Evolutionary conservation across 345 rosid species (phyloP).

Genomic region (Corymbia maculata): DNA sequence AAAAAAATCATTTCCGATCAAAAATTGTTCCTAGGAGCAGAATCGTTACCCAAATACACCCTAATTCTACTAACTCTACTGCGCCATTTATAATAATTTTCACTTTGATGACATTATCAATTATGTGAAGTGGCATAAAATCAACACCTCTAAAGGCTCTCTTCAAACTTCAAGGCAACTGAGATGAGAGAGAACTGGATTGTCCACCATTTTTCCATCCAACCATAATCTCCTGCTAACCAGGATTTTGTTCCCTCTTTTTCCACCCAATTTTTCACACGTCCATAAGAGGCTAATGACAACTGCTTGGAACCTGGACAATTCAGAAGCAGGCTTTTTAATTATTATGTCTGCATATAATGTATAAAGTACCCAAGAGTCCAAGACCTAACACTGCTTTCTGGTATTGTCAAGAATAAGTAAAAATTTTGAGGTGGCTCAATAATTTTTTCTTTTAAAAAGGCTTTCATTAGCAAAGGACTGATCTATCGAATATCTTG

Average conservation of each 20-base stretch:
- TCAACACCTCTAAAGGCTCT: not conserved
- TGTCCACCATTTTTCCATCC: not conserved
- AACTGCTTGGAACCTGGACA: not conserved
- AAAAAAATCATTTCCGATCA: too few relatives aligned
- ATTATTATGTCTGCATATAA: not conserved
- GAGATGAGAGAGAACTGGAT: not conserved
- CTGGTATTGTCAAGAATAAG: not conserved
- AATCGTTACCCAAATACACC: too few relatives aligned
- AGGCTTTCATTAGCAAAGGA: not conserved
- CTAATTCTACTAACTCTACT: not conserved
- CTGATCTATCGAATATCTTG: not conserved
- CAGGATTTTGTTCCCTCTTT: not conserved
- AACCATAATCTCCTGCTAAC: not conserved
- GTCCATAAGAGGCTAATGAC: not conserved
- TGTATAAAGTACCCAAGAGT: not conserved
- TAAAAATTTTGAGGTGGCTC: not conserved
- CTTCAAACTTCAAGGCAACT: not conserved
- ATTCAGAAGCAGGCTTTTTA: too few relatives aligned
- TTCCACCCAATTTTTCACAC: not conserved
- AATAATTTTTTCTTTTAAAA: not conserved
- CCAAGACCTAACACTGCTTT: not conserved
- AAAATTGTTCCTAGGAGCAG: too few relatives aligned
- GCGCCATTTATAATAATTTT: not conserved
- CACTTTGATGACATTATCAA: not conserved
- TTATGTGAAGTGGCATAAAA: not conserved